Evolutionary conservation across 352 stramenopile genomes (phyloP).

Genomic region (Phytophthora foliorum): DNA sequence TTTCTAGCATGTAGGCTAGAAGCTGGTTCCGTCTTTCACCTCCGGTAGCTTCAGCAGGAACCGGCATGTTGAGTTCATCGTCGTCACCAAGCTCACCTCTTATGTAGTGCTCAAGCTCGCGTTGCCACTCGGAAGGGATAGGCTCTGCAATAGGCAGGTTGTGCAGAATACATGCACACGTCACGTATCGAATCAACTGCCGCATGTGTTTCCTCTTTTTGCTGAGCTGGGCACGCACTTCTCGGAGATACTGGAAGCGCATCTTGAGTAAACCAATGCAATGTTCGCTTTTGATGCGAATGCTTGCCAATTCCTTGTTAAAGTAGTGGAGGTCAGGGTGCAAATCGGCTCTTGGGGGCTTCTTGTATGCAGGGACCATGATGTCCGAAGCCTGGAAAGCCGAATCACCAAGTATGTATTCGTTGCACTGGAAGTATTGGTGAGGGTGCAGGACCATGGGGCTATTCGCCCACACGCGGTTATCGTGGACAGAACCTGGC

Average conservation of each 20-base stretch:
- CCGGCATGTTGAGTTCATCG: constrained; percentile 21
- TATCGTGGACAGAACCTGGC: background rate
- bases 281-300: constrained; percentile 35
- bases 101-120: background rate
- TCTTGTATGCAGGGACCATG: constrained; percentile 34
- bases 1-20: constrained; percentile 27
- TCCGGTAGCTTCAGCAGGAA: constrained; percentile 2
- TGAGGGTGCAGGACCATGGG: background rate
- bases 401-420: constrained; percentile 34
- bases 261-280: constrained; percentile 34
- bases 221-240: constrained; percentile 10
- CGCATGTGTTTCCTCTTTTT: constrained; percentile 32
- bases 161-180: constrained; percentile 29
- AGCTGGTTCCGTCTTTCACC: constrained; percentile 19
- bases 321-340: constrained; percentile 27
- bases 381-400: constrained; percentile 25
- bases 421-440: constrained; percentile 16
- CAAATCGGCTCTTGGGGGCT: constrained; percentile 12
- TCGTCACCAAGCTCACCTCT: constrained; percentile 16
- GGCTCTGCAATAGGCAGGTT: constrained; percentile 31
- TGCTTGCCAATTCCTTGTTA: constrained; percentile 24
- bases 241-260: constrained; percentile 31
- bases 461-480: constrained; percentile 18
- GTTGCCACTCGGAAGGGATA: constrained; percentile 15
- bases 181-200: constrained; percentile 21